These are phyloP conservation scores for Albatrellus ellisii DNA, from an alignment of 768 basidiomycete species.

Conservation along the genomic window DNA sequence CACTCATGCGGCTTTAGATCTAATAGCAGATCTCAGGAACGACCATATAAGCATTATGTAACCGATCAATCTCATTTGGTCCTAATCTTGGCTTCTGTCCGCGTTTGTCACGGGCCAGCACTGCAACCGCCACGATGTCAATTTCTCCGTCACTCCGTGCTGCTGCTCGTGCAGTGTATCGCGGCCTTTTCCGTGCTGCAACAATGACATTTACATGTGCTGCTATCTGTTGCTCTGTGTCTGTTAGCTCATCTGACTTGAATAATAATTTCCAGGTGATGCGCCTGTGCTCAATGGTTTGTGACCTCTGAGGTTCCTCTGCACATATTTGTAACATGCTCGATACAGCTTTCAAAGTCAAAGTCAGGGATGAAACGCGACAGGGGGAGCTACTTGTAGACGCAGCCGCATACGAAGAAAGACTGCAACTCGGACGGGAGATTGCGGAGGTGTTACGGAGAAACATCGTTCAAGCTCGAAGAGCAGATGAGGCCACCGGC, in stretches of 20 bases:
- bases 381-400: constrained; percentile 30
- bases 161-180: constrained; percentile 62
- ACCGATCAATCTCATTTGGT: not conserved
- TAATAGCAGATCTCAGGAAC: constrained; percentile 17
- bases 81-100: no score
- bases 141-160: constrained; percentile 43
- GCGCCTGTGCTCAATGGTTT: constrained; percentile 39
- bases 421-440: constrained; percentile 49
- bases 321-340: constrained; percentile 2
- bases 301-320: constrained; percentile 4
- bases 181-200: constrained; percentile 56
- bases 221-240: not conserved
- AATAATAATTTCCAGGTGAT: constrained; percentile 32
- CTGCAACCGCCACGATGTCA: constrained; percentile 24
- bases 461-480: constrained; percentile 78
- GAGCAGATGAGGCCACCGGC: constrained; percentile 23
- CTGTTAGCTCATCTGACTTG: not conserved
- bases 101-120: not conserved
- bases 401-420: constrained; percentile 34
- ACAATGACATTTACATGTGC: constrained; percentile 53
- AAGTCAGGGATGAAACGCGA: constrained; percentile 50
- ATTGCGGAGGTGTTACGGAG: constrained; percentile 59
- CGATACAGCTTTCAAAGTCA: constrained; percentile 50
- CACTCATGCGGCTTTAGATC: constrained; percentile 23
- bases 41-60: not conserved